Conservation (phyloP, 805 yeast species). For the Candida nemodendra region DNA sequence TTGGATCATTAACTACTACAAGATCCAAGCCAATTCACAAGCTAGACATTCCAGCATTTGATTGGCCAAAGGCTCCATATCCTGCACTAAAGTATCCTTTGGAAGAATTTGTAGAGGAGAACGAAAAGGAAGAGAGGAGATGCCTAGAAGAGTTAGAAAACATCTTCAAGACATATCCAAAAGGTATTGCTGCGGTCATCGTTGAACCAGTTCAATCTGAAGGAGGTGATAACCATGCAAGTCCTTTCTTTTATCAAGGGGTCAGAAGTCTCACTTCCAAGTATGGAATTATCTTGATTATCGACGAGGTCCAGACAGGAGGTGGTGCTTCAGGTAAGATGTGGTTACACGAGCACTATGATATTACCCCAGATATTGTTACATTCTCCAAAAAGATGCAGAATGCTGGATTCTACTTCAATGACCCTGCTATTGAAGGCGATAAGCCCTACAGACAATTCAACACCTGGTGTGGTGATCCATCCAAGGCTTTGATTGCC, state of each 20-base stretch:
- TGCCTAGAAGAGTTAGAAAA: slow-evolving; percentile 46
- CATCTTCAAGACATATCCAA: slow-evolving; percentile 38
- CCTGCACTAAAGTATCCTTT: slow-evolving; percentile 85
- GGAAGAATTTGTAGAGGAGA: slow-evolving; percentile 56
- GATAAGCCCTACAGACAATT: slow-evolving; percentile 65
- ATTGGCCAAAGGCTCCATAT: slow-evolving; percentile 62
- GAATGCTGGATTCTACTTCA: slow-evolving; percentile 69
- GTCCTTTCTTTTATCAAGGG: slow-evolving; percentile 59
- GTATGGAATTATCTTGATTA: slow-evolving; percentile 56
- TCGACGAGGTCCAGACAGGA: slow-evolving; percentile 75
- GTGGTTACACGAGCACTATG: slow-evolving; percentile 74
- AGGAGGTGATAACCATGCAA: slow-evolving; percentile 76
- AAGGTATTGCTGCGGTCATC: slow-evolving; percentile 50
- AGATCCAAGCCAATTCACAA: slow-evolving; percentile 58
- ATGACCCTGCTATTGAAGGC: slow-evolving; percentile 57
- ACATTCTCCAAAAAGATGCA: slow-evolving; percentile 73
- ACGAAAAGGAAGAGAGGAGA: slow-evolving; percentile 45
- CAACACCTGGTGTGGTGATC: slow-evolving; percentile 81
- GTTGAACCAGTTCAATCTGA: slow-evolving; percentile 68
- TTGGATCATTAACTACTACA: slow-evolving; percentile 55
- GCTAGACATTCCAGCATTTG: slow-evolving; percentile 57
- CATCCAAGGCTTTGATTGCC: slow-evolving; percentile 65
- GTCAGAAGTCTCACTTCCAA: slow-evolving; percentile 59
- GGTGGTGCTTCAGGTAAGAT: slow-evolving; percentile 71
- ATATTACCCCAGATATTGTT: slow-evolving; percentile 63